Conservation (phyloP, 2,329 filamentous ascomycete species). For the Zasmidium citrigriseum region DNA sequence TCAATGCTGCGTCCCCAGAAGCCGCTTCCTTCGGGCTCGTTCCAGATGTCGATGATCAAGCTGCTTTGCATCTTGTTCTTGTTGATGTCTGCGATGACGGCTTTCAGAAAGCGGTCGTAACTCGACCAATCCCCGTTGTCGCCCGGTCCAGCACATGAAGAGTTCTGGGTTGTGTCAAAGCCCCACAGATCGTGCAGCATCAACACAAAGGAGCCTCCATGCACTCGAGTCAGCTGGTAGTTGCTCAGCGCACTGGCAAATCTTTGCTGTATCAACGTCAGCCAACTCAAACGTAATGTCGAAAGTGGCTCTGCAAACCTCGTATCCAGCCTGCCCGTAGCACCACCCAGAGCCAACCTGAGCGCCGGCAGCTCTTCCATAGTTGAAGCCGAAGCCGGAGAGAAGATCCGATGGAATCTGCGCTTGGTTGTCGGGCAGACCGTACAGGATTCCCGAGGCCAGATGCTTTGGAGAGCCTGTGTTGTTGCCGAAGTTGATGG, state of each 20-base stretch:
- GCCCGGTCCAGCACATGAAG: conserved; percentile 45
- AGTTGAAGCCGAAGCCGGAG: conserved; percentile 42
- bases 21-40: conserved; percentile 48
- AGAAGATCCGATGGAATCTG: conserved; percentile 43
- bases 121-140: conserved; percentile 51
- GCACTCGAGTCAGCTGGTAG: conserved; percentile 44
- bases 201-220: conserved; percentile 13
- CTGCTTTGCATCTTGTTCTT: conserved; percentile 38
- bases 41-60: conserved; percentile 54
- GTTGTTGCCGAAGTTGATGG: conserved; percentile 12
- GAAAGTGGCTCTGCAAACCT: neutral
- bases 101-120: conserved; percentile 45
- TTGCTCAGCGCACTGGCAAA: conserved; percentile 49
- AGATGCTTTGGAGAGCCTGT: conserved; percentile 36
- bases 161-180: conserved; percentile 29
- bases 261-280: conserved; percentile 31
- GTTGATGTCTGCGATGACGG: conserved; percentile 40
- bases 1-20: conserved; percentile 41
- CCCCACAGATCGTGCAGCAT: conserved; percentile 24
- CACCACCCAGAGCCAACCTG: conserved; percentile 44
- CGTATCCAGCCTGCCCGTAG: conserved; percentile 30
- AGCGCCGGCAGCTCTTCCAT: conserved; percentile 43
- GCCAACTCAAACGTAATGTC: no score
- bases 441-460: conserved; percentile 46
- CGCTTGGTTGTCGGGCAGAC: conserved; percentile 32